Base-by-base conservation (phyloP, 352 stramenopile genomes). In the Phytophthora podocarpi region DNA sequence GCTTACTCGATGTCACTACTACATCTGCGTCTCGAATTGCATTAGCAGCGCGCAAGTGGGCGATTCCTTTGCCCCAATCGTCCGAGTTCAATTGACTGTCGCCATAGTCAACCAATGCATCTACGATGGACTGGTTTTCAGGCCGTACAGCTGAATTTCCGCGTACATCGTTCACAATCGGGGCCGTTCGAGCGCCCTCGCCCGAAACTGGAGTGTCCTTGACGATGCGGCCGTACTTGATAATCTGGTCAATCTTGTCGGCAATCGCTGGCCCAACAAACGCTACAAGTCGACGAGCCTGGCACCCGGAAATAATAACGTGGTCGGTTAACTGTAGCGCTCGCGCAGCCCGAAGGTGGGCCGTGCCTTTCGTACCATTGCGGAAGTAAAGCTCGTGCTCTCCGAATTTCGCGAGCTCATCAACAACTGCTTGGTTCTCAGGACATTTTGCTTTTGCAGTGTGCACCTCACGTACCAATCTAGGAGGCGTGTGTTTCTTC, bases 181-280 rank as follows among this genome's bases (percentile, higher is more conserved):
- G n/a, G n/a, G n/a, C n/a, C 15, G 83, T 87, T 39, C 69, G 78
- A 28, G 75, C 71, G 7, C 12, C 32, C 47, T 35, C 34, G 35
- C 7, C 7, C 23, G 24, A 35, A 35, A 21, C 15, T 50, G 27
- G 10, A 35, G 15, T 43, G 16, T 87, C 76, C 32, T 63, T 78
- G 30, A 85, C 71, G 10, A 78, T 76, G 43, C 84, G 70, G 4
- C 80, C 80, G 1, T 79, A 58, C 18, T 70, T 42, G 15, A 90
- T 46, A 59, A 90, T 88, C 70, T 88, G 80, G 24, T 90, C 70
- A 30, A 90, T 87, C 68, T 87, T 88, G 42, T 85, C 72, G 2
- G 72, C 67, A 24, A 87, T 74, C 8, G 80, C 65, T 4, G 71
- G 54, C 13, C 81, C 78, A 45, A 90, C 76, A 37, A 81, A 68